Percentiles rank a stretch among this genome's conserved stretches.
These are phyloP conservation scores for Berkeleyomyces basicola DNA, from an alignment of 2,329 filamentous ascomycete species.

Conservation along the genomic window DNA sequence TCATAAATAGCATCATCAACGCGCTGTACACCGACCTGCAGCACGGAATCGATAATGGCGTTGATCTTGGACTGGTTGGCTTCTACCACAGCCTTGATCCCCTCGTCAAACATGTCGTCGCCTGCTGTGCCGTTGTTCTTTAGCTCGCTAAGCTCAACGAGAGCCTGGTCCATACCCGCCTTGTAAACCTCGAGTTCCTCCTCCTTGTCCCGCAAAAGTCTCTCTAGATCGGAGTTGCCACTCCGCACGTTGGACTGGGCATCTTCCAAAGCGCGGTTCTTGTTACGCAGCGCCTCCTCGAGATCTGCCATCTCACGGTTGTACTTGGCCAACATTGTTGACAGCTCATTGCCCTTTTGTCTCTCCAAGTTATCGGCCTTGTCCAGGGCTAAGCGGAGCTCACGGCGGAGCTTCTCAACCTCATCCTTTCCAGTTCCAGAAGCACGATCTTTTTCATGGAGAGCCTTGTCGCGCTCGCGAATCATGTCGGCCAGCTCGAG, in stretches of 20 bases:
- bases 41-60: slow-evolving; percentile 90
- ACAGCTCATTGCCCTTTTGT: slow-evolving; percentile 87
- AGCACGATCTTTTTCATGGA: slow-evolving; percentile 84
- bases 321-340: slow-evolving; percentile 85
- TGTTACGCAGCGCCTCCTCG: slow-evolving; percentile 78
- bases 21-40: slow-evolving; percentile 80
- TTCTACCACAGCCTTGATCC: slow-evolving; percentile 78
- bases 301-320: slow-evolving; percentile 95
- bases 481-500: slow-evolving; percentile 99
- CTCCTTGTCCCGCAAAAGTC: slow-evolving; percentile 79
- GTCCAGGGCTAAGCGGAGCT: slow-evolving; percentile 81
- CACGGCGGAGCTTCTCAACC: slow-evolving; percentile 82
- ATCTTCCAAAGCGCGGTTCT: slow-evolving; percentile 75
- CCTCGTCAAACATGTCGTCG: slow-evolving; percentile 69
- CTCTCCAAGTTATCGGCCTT: slow-evolving; percentile 83
- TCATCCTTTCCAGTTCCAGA: slow-evolving; percentile 81
- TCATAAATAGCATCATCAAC: slow-evolving; percentile 96
- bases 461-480: slow-evolving; percentile 76
- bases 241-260: slow-evolving; percentile 61
- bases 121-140: slow-evolving; percentile 46
- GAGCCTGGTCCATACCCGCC: slow-evolving; percentile 89
- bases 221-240: slow-evolving; percentile 71
- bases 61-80: slow-evolving; percentile 85
- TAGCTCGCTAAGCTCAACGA: slow-evolving; percentile 82
- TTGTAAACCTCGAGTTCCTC: slow-evolving; percentile 97